phyloP scores from a whole-genome alignment of 1,284 basidiomycete species.

The Chondrostereum purpureum region DNA sequence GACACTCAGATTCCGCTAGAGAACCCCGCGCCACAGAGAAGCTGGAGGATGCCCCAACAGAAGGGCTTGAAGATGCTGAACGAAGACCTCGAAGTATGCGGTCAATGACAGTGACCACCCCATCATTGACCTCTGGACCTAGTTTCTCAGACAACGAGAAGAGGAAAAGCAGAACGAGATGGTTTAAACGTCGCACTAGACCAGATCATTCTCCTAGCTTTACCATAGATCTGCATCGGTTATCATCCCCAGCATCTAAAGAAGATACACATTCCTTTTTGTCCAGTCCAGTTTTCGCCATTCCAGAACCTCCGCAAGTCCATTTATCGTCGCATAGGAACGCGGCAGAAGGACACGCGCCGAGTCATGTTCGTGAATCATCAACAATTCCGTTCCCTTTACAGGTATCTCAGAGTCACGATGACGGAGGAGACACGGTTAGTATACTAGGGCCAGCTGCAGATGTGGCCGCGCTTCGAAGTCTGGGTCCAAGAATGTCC shows the following conservation, averaged over 20 bases:
- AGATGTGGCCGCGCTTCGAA: slow-evolving; percentile 28
- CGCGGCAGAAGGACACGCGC: no score
- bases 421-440: slow-evolving; percentile 26
- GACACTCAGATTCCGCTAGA: slow-evolving; percentile 27
- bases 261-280: neutral
- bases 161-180: slow-evolving; percentile 19
- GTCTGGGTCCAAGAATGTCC: slow-evolving; percentile 34
- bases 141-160: slow-evolving; percentile 25
- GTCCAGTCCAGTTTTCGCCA: neutral
- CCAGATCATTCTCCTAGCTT: slow-evolving; percentile 26
- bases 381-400: neutral
- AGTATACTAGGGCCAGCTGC: slow-evolving; percentile 27
- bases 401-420: slow-evolving; percentile 2
- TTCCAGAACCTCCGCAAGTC: neutral
- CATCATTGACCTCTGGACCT: slow-evolving; percentile 15
- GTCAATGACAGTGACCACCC: no score
- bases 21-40: neutral
- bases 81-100: slow-evolving; percentile 13
- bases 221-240: slow-evolving; percentile 24
- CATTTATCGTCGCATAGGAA: no score
- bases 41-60: slow-evolving; percentile 9
- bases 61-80: slow-evolving; percentile 22
- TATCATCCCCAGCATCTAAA: neutral
- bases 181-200: slow-evolving; percentile 15
- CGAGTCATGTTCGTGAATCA: no score